These are phyloP conservation scores for Camelina sativa DNA, from an alignment of 345 rosid genomes.

Conservation along the genomic window DNA sequence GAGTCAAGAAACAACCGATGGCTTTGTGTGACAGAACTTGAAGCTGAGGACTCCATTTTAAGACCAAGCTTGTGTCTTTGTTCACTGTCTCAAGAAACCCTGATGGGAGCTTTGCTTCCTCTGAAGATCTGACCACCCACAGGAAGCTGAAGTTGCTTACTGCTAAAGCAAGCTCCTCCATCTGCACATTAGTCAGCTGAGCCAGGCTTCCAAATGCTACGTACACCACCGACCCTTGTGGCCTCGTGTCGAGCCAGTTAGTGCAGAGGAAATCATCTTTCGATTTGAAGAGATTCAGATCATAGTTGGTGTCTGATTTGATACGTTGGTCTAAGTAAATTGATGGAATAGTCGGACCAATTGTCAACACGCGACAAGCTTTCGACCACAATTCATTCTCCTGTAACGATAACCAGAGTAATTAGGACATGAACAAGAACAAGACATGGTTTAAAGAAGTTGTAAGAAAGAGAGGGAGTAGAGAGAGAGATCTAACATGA, in stretches of 20 bases:
- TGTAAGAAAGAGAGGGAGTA: neutral
- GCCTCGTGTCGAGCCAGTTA: conserved; percentile 57
- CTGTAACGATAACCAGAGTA: conserved; percentile 38
- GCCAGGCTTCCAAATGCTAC: conserved; percentile 73
- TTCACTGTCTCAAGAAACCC: conserved; percentile 29
- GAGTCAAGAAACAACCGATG: conserved; percentile 66
- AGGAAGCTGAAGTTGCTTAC: conserved; percentile 51
- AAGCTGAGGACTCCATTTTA: conserved; percentile 64
- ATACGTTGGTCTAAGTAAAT: conserved; percentile 57
- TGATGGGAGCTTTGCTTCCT: conserved; percentile 51
- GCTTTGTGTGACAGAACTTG: conserved; percentile 52
- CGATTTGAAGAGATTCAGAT: conserved; percentile 47
- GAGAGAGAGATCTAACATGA: conserved; percentile 32
- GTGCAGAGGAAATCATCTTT: conserved; percentile 34
- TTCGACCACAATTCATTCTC: conserved; percentile 55
- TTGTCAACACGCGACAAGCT: conserved; percentile 46
- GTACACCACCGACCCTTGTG: conserved; percentile 61
- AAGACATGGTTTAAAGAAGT: neutral
- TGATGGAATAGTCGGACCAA: conserved; percentile 75
- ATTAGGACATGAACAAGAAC: neutral
- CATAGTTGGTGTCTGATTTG: conserved; percentile 51
- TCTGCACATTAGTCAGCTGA: conserved; percentile 43
- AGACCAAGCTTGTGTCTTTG: conserved; percentile 47
- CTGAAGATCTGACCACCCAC: conserved; percentile 61
- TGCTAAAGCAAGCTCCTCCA: conserved; percentile 62